Evolutionary conservation across 2,329 filamentous ascomycete genomes (phyloP).

Genomic region (Juglanconis juglandina): DNA sequence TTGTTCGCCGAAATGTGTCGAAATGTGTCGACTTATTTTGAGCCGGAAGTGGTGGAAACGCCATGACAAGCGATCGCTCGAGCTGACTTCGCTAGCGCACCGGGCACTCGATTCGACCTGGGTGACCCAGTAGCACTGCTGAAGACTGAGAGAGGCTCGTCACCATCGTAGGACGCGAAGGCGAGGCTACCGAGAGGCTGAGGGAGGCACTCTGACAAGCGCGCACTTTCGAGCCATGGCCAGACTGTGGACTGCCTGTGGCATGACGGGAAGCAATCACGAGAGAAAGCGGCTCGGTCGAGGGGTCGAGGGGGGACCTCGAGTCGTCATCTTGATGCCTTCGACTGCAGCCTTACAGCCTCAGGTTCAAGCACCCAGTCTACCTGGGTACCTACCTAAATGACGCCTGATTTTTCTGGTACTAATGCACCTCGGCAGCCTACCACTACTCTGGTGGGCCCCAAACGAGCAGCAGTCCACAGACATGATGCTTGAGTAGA

Average conservation of each 20-base stretch:
- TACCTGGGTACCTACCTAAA: background rate
- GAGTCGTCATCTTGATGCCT: background rate
- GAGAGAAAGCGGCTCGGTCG: background rate
- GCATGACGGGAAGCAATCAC: background rate
- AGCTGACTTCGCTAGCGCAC: background rate
- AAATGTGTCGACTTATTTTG: too few relatives aligned
- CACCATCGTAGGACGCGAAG: too few relatives aligned
- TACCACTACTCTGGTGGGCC: too few relatives aligned
- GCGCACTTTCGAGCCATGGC: background rate
- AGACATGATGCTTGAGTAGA: too few relatives aligned
- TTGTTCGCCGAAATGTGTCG: background rate
- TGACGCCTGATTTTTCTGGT: background rate
- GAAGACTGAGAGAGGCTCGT: background rate
- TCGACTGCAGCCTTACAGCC: conserved; percentile 15
- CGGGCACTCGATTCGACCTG: background rate
- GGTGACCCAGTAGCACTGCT: background rate
- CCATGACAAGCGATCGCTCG: background rate
- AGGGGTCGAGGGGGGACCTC: background rate
- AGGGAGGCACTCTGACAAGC: too few relatives aligned
- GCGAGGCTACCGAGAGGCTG: too few relatives aligned
- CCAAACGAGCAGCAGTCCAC: too few relatives aligned
- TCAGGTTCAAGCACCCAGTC: background rate
- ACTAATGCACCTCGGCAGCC: too few relatives aligned
- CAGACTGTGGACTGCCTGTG: background rate
- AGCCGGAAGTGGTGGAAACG: background rate